Conservation (phyloP, 805 yeast species). For the Sungouiella blattae region DNA sequence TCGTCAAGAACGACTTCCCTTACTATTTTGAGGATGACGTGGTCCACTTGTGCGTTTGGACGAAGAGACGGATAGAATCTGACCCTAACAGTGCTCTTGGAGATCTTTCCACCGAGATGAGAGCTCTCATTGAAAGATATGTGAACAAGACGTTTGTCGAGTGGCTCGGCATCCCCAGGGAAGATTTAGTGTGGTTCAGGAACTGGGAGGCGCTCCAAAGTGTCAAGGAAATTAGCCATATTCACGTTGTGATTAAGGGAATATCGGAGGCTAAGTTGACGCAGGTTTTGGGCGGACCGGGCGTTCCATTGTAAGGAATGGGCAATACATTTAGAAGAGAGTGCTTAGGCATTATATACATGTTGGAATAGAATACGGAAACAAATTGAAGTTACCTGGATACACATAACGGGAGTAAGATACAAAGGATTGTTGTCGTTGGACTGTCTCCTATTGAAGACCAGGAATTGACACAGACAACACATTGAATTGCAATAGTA, state of each 20-base stretch:
- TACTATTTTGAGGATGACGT: conserved; percentile 54
- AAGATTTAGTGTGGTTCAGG: conserved; percentile 60
- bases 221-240: conserved; percentile 61
- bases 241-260: conserved; percentile 60
- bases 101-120: conserved; percentile 44
- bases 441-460: too few relatives aligned
- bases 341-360: too few relatives aligned
- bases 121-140: conserved; percentile 41
- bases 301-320: conserved; percentile 5
- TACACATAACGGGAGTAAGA: too few relatives aligned
- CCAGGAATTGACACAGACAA: too few relatives aligned
- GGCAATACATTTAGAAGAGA: too few relatives aligned
- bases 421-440: too few relatives aligned
- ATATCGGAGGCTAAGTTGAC: conserved; percentile 20
- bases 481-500: too few relatives aligned
- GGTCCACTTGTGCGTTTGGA: conserved; percentile 65
- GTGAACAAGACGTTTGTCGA: conserved; percentile 48
- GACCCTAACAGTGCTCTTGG: conserved; percentile 51
- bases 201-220: conserved; percentile 71
- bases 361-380: too few relatives aligned
- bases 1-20: conserved; percentile 61
- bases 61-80: conserved; percentile 51
- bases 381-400: too few relatives aligned
- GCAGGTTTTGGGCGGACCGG: conserved; percentile 8
- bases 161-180: conserved; percentile 35